Conservation (phyloP, 179 eudicot species). For the Pouteria campechiana region DNA sequence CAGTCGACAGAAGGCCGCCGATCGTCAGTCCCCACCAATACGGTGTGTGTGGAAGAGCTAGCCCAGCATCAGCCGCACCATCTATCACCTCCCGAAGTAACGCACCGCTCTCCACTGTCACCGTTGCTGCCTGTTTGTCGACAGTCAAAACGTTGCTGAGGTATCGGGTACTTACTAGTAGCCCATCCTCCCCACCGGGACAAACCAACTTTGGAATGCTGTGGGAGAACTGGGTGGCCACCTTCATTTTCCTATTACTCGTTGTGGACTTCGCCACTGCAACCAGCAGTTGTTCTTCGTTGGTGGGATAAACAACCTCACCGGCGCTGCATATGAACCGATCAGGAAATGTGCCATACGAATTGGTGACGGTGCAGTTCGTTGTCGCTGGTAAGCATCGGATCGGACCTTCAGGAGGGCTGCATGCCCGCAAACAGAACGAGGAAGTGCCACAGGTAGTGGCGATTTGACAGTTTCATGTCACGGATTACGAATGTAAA, state of each 20-base stretch:
- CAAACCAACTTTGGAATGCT: conserved; percentile 23
- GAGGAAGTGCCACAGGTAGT: too few relatives aligned
- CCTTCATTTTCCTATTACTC: conserved; percentile 17
- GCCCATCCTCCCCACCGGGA: conserved; percentile 24
- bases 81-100: conserved; percentile 11
- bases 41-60: conserved; percentile 23
- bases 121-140: not conserved
- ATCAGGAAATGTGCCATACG: conserved; percentile 18
- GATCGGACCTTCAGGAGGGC: conserved; percentile 20
- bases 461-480: too few relatives aligned
- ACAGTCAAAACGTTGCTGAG: conserved; percentile 7
- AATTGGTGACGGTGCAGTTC: conserved; percentile 18
- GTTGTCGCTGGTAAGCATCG: conserved; percentile 10
- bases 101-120: conserved; percentile 24
- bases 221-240: conserved; percentile 17
- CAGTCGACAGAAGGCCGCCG: conserved; percentile 25
- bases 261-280: conserved; percentile 10
- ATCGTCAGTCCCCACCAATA: conserved; percentile 25
- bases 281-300: conserved; percentile 13
- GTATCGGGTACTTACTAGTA: conserved; percentile 22
- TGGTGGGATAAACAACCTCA: conserved; percentile 8
- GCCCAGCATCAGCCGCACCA: conserved; percentile 15
- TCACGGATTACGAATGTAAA: too few relatives aligned
- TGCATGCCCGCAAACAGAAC: too few relatives aligned
- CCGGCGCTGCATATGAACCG: conserved; percentile 15